Evolutionary conservation across 257 asterid genomes (phyloP), one percentile per base, ranked within the genome.

Genomic region (Perilla frutescens): DNA sequence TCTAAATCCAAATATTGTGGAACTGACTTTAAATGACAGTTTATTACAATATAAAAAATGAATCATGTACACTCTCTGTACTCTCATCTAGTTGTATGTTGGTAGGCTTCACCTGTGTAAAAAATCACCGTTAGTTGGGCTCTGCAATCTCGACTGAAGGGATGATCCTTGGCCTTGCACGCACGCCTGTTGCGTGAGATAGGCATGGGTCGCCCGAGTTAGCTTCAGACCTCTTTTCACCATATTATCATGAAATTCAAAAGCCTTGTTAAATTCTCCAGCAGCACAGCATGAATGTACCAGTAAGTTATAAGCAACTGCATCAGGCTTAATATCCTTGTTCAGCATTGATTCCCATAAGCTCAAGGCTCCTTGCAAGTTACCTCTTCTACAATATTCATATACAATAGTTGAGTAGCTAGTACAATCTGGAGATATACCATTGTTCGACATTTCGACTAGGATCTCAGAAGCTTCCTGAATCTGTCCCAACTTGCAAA

Each of bases 281-380:
- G 85, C 85, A 15, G 76, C 58, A 74, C 96, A 88, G 65, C 96
- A 94, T 9, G 91, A 76, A 72, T 86, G 79, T 79, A 90, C 85
- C 82, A 94, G 59, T 73, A 86, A 81, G 69, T 91, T 85, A 78
- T 86, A 91, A n/a, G 91, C 97, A 69, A 94, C 84, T 9, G 71
- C 81, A 70, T 94, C 99, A 48, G 96, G 97, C 83, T 86, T 78
- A 68, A 91, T 53, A 72, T 85, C 92, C 66, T 65, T 73, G 36
- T 66, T 66, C 15, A 87, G 70, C 97, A 94, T 94, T 47, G 88
- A 60, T 44, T 87, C 90, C 99, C 97, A 94, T 64, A 88, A 66
- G 65, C 75, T 68, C 50, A 82, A 81, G 26, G 97, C 97, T 68
- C 60, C 91, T 57, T 57, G 74, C 80, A 91, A 86, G 76, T 91